Conservation (phyloP, 2,329 filamentous ascomycete species). For the Thyridium curvatum region DNA sequence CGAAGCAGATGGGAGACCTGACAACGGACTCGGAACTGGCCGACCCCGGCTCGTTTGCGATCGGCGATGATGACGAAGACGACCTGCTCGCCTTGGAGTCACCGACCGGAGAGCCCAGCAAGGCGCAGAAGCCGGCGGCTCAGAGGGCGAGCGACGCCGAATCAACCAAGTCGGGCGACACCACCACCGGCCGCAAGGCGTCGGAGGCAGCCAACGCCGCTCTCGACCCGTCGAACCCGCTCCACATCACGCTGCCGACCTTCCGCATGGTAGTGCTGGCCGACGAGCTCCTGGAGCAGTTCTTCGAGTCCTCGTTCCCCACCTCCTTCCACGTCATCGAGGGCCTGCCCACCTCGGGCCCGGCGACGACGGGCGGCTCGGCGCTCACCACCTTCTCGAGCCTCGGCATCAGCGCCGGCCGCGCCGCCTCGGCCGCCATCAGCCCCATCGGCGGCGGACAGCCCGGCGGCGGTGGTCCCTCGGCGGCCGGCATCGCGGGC, state of each 20-base stretch:
- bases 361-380: constrained; percentile 47
- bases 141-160: constrained; percentile 15
- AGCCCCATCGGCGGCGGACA: constrained; percentile 28
- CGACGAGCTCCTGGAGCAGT: constrained; percentile 90
- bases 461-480: constrained; percentile 34
- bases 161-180: too few species aligned
- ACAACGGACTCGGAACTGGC: constrained; percentile 20
- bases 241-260: constrained; percentile 93
- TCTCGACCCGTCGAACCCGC: constrained; percentile 83
- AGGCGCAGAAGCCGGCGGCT: constrained; percentile 33
- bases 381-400: constrained; percentile 83
- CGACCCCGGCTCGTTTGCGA: constrained; percentile 55
- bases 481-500: constrained; percentile 31
- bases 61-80: constrained; percentile 64
- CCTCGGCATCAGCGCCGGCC: constrained; percentile 49
- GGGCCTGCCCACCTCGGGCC: constrained; percentile 31
- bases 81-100: constrained; percentile 57
- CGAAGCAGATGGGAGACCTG: not conserved
- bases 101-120: constrained; percentile 32
- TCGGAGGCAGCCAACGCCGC: constrained; percentile 77
- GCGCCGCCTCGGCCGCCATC: constrained; percentile 31
- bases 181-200: too few species aligned
- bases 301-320: constrained; percentile 95
- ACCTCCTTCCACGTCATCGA: constrained; percentile 86
- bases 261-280: constrained; percentile 98